Percentiles rank a stretch among this genome's conserved stretches.
Conservation (phyloP, 495 filamentous ascomycete species). For the Aspergillus wentii region DNA sequence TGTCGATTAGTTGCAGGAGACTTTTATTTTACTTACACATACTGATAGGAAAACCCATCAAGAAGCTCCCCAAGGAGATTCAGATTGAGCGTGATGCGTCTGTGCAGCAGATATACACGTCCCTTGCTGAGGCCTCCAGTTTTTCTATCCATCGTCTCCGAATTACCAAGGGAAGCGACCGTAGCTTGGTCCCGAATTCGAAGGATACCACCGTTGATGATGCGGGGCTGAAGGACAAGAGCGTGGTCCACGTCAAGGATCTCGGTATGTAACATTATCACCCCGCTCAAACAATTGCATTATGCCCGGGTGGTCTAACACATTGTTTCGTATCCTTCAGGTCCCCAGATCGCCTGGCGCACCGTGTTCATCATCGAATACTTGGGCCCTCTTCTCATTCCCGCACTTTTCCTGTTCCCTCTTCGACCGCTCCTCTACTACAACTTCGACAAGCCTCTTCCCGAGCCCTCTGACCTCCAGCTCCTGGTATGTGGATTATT, state of each 20-base stretch:
- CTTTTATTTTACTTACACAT: not conserved
- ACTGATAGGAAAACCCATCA: conserved; percentile 56
- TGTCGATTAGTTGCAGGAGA: not conserved
- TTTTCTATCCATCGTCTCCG: conserved; percentile 58
- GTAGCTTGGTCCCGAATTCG: conserved; percentile 62
- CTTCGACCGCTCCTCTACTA: conserved; percentile 71
- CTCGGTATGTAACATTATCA: conserved; percentile 56
- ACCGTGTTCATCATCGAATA: conserved; percentile 96
- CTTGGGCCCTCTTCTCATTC: conserved; percentile 87
- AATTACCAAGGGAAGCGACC: conserved; percentile 67
- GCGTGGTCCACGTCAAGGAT: conserved; percentile 85
- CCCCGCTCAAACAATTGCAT: too few species aligned
- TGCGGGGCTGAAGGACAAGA: conserved; percentile 60
- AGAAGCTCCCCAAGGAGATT: conserved; percentile 64
- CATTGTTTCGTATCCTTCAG: conserved; percentile 36
- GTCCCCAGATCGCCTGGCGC: conserved; percentile 87
- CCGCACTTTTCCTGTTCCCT: conserved; percentile 63
- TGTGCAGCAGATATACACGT: conserved; percentile 57
- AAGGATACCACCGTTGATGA: conserved; percentile 59
- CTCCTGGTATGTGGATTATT: conserved; percentile 66
- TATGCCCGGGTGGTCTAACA: too few species aligned
- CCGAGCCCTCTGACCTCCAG: conserved; percentile 59
- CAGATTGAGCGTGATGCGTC: conserved; percentile 55
- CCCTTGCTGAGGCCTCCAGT: conserved; percentile 49
- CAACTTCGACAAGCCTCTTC: conserved; percentile 45